phyloP scores from a whole-genome alignment of 192 early-diverging fungal genomes.

The Backusella mclennaniae region DNA sequence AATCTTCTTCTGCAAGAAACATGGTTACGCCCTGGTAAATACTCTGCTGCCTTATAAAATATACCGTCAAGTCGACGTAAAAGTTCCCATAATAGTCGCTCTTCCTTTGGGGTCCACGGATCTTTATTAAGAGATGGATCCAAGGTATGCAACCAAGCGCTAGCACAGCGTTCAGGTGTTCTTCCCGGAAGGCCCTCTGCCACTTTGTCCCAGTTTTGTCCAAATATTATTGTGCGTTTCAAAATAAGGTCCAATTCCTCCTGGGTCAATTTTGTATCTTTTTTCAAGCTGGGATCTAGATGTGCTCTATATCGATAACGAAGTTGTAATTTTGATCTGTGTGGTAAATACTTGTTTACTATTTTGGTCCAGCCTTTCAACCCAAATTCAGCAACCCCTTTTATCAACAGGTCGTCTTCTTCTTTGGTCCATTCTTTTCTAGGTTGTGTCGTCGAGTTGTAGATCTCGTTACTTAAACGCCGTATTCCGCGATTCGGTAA shows the following conservation, averaged over 20 bases:
- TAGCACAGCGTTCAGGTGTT: neutral
- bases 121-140: constrained; percentile 9
- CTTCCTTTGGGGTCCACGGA: constrained; percentile 14
- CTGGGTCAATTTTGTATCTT: neutral
- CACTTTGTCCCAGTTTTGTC: neutral
- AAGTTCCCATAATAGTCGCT: constrained; percentile 22
- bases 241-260: constrained; percentile 24
- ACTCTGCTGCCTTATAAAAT: neutral
- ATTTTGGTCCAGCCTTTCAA: constrained; percentile 16
- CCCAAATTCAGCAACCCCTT: constrained; percentile 10
- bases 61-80: neutral
- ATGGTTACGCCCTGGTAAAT: constrained; percentile 11
- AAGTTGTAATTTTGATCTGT: neutral
- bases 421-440: constrained; percentile 12
- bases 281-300: neutral
- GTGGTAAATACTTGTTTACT: neutral
- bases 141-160: neutral
- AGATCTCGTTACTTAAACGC: neutral
- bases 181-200: neutral
- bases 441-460: neutral
- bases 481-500: constrained; percentile 17
- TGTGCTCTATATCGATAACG: neutral
- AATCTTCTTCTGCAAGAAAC: neutral
- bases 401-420: constrained; percentile 13
- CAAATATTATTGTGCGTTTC: constrained; percentile 15